Base-by-base conservation (phyloP, 306 rosid genomes). In the Arachis stenosperma region DNA sequence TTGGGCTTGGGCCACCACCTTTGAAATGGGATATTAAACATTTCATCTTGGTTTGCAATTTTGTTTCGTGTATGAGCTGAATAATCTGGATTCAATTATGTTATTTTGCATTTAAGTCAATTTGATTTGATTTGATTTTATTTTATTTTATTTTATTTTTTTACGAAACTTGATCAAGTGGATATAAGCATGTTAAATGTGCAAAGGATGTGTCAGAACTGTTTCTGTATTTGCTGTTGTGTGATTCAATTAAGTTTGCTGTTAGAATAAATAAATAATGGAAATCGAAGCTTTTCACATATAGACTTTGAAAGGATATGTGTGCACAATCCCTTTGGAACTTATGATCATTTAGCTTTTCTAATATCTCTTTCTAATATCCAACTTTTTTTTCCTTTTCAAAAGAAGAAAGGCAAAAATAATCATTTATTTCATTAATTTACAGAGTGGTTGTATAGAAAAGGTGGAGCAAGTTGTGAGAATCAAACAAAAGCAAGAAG, bases 401-500 rank as follows among this genome's bases (percentile, higher is more conserved):
- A 42, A 42, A 42, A 42, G 5, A 42, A 42, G 9, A 5, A 42
- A 42, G 5, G 5, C 46, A 5, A 42, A 42, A 42, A 9, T 9
- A 30, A 9, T 68, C 73, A 22, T 67, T 65, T 57, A 58, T 22
- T 70, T 79, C 60, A 37, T 60, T n/a, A 10, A 75, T 44, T 60
- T 86, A 63, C 84, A 93, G 97, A 59, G 65, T 81, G 76, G 22
- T 42, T 83, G 83, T 73, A 64, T 62, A 5, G 90, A 71, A 48
- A 89, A 86, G 87, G 88, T 89, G 84, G 90, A 86, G 14, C 72
- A 70, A 56, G 60, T 89, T 76, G 88, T 80, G 52, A 82, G 70
- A 78, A 81, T 86, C 22, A 93, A 90, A 79, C 81, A 84, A 75
- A 89, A 82, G 85, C 98, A 90, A 82, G 98, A 89, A 10, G 85